These are phyloP conservation scores for Cyclotella cryptica DNA, from an alignment of 108 stramenopile genomes.

Conservation along the genomic window DNA sequence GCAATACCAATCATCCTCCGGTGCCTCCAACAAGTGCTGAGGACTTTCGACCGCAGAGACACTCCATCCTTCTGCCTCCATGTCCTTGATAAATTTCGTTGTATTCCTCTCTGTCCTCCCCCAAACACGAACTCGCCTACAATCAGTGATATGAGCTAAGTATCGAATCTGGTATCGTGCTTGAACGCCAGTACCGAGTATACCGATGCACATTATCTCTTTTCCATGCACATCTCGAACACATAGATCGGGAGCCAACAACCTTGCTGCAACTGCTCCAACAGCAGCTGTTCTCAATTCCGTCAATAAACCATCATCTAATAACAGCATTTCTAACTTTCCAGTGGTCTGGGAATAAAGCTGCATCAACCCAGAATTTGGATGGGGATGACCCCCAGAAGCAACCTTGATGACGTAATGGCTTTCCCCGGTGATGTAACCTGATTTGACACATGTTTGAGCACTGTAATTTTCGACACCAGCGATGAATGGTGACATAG, in stretches of 20 bases:
- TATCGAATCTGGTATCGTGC: conserved; percentile 71
- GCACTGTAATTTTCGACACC: conserved; percentile 46
- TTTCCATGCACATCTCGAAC: not conserved
- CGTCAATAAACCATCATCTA: conserved; percentile 76
- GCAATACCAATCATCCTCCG: conserved; percentile 22
- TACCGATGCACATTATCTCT: conserved; percentile 47
- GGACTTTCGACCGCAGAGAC: conserved; percentile 25
- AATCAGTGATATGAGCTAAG: conserved; percentile 55
- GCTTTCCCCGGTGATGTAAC: conserved; percentile 62
- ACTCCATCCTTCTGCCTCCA: conserved; percentile 68
- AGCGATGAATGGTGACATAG: conserved; percentile 59
- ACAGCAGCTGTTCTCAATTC: conserved; percentile 80
- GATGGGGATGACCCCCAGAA: conserved; percentile 68
- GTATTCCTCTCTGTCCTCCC: conserved; percentile 59
- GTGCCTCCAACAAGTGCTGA: conserved; percentile 49
- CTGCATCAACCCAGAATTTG: conserved; percentile 69
- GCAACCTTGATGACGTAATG: conserved; percentile 81
- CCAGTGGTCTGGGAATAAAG: conserved; percentile 75
- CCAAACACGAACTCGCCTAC: conserved; percentile 62
- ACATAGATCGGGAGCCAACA: conserved; percentile 45
- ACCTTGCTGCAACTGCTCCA: conserved; percentile 69
- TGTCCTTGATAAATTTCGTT: conserved; percentile 43
- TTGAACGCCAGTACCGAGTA: conserved; percentile 75
- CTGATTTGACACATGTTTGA: conserved; percentile 76
- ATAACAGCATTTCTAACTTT: conserved; percentile 57